Evolutionary conservation across 768 basidiomycete species (phyloP).

Genomic region (Russula brevipes): DNA sequence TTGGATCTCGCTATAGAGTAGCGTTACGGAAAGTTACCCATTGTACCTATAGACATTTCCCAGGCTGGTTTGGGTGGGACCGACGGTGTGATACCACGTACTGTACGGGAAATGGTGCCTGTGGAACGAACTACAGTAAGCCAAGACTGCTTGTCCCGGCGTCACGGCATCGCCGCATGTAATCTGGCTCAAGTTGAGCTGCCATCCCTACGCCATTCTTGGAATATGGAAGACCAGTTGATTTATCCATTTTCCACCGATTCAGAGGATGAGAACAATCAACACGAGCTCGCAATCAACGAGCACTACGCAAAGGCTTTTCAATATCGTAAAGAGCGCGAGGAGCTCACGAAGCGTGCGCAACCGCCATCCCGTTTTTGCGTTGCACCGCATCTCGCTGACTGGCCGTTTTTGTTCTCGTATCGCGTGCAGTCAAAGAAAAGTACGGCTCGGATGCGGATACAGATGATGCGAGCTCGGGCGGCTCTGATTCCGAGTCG

Average conservation of each 20-base stretch:
- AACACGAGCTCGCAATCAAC: constrained; percentile 59
- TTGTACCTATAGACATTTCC: too few species aligned
- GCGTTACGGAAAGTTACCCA: too few species aligned
- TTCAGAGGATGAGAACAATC: constrained; percentile 35
- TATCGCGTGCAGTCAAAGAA: constrained; percentile 62
- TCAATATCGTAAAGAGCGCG: constrained; percentile 75
- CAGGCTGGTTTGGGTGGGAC: too few species aligned
- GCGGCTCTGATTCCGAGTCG: constrained; percentile 59
- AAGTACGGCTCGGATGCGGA: constrained; percentile 79
- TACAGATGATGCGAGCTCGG: constrained; percentile 38
- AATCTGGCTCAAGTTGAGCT: neutral
- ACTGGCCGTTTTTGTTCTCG: neutral
- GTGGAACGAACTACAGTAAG: too few species aligned
- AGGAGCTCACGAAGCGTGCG: constrained; percentile 75
- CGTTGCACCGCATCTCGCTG: neutral
- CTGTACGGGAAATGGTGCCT: too few species aligned
- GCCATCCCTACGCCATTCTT: too few species aligned
- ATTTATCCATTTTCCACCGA: constrained; percentile 13
- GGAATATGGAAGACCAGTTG: constrained; percentile 18
- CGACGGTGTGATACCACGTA: too few species aligned
- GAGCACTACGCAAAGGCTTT: constrained; percentile 79
- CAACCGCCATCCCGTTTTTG: constrained; percentile 11
- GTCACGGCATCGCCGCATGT: too few species aligned
- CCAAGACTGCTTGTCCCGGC: too few species aligned
- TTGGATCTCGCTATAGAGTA: too few species aligned